Conservation (phyloP, 2,329 filamentous ascomycete genomes). For the Ophiostoma ips region DNA sequence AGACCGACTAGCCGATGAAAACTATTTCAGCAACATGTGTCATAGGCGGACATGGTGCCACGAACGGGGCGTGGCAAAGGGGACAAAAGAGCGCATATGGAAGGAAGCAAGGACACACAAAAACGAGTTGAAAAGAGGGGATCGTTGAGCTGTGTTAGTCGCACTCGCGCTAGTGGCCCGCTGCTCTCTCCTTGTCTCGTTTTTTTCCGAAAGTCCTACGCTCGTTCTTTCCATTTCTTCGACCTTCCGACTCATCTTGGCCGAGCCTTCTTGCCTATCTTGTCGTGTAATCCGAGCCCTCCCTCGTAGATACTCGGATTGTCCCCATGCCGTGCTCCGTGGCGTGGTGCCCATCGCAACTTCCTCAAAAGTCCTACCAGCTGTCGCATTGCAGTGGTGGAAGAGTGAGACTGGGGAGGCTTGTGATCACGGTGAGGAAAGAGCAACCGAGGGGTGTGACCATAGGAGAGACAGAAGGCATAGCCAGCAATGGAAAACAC, state of each 20-base stretch:
- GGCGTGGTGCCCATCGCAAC: background rate
- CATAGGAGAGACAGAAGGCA: background rate
- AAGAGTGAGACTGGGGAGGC: background rate
- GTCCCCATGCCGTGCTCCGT: slow-evolving; percentile 9
- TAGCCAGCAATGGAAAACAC: background rate
- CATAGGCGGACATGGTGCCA: too few species aligned
- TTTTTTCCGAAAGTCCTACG: slow-evolving; percentile 6
- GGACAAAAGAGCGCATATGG: background rate
- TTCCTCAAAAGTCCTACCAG: slow-evolving; percentile 1
- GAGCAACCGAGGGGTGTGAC: background rate
- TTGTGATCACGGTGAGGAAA: background rate
- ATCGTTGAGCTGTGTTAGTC: slow-evolving; percentile 4
- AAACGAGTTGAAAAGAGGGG: background rate
- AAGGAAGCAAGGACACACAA: background rate
- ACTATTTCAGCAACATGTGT: too few species aligned
- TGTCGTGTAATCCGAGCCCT: slow-evolving; percentile 1
- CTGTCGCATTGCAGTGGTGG: background rate
- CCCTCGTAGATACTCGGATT: slow-evolving; percentile 2
- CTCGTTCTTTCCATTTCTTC: slow-evolving; percentile 1
- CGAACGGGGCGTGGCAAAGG: background rate
- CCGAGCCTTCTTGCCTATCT: slow-evolving; percentile 1
- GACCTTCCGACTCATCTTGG: background rate
- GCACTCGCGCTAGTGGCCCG: slow-evolving; percentile 7
- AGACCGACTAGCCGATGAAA: too few species aligned
- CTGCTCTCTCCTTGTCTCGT: slow-evolving; percentile 2